Percentiles rank a stretch among this genome's conserved stretches.
Conservation (phyloP, 2,329 filamentous ascomycete species). For the Pezicula neosporulosa region DNA sequence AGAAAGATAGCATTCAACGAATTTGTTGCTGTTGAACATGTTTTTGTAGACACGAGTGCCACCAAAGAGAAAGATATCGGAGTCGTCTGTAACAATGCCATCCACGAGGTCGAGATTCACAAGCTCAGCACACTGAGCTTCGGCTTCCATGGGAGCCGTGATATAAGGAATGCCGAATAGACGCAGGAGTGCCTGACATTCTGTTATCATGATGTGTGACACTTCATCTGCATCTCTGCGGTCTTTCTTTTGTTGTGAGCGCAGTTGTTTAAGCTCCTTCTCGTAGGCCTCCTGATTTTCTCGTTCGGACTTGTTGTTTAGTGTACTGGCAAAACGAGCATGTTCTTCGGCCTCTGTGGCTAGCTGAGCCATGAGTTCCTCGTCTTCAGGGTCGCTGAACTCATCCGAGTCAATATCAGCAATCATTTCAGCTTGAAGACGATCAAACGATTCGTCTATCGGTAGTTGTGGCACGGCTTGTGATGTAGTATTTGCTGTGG, state of each 20-base stretch:
- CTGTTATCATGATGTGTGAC: slow-evolving; percentile 90
- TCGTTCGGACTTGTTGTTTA: slow-evolving; percentile 71
- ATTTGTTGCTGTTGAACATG: slow-evolving; percentile 99
- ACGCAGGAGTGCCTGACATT: slow-evolving; percentile 86
- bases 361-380: slow-evolving; percentile 81
- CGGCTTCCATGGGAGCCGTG: slow-evolving; percentile 97
- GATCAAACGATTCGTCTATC: slow-evolving; percentile 16
- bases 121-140: slow-evolving; percentile 94
- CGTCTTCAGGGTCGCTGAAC: slow-evolving; percentile 86
- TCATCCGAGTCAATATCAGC: slow-evolving; percentile 48
- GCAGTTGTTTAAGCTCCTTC: slow-evolving; percentile 78
- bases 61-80: slow-evolving; percentile 93
- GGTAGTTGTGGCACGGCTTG: background rate
- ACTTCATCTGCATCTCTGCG: slow-evolving; percentile 95
- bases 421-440: slow-evolving; percentile 9
- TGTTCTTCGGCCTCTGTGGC: slow-evolving; percentile 92
- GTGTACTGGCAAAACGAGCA: slow-evolving; percentile 81
- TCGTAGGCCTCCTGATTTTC: slow-evolving; percentile 81
- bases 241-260: slow-evolving; percentile 95
- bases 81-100: slow-evolving; percentile 96
- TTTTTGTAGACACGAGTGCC: slow-evolving; percentile 98
- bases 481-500: slow-evolving; percentile 1
- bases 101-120: slow-evolving; percentile 86
- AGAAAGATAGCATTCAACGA: slow-evolving; percentile 90
- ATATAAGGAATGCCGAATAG: slow-evolving; percentile 95